phyloP scores from a whole-genome alignment of 352 stramenopile species.

The Globisporangium paroecandrum region DNA sequence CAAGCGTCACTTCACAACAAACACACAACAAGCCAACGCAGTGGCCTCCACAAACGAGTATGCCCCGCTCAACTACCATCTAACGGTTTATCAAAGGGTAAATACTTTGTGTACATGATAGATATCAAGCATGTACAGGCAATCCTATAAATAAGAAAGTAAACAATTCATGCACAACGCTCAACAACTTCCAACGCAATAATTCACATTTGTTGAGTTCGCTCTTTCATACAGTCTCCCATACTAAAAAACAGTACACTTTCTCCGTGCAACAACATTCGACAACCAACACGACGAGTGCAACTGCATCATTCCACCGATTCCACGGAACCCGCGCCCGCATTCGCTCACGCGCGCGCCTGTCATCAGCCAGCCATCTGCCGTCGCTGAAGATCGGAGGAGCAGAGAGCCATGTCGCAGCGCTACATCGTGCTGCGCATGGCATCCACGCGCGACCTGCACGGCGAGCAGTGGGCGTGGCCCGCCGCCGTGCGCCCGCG shows the following conservation, averaged over 20 bases:
- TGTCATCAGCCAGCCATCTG: not conserved
- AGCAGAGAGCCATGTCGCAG: conserved; percentile 29
- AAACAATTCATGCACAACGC: not conserved
- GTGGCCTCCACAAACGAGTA: not conserved
- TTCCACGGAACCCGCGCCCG: not conserved
- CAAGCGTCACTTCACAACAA: not conserved
- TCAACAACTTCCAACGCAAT: not conserved
- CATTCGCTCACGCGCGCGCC: not conserved
- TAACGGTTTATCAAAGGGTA: too few species aligned
- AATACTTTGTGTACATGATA: too few species aligned
- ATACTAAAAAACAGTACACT: not conserved
- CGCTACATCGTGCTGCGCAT: conserved; percentile 46
- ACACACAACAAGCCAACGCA: not conserved
- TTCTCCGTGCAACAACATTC: not conserved
- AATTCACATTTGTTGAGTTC: not conserved
- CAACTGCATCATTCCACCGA: conserved; percentile 1
- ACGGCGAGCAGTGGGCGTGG: conserved; percentile 20
- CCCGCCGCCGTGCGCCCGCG: conserved; percentile 8
- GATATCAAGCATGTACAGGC: not conserved
- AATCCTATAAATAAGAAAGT: not conserved
- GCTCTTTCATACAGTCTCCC: not conserved
- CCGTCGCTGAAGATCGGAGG: not conserved
- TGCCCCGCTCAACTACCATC: too few species aligned
- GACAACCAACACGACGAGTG: not conserved
- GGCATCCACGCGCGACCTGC: conserved; percentile 36